These are phyloP conservation scores for Ilyonectria mors-panacis DNA, from an alignment of 2,329 filamentous ascomycete species.

Conservation along the genomic window DNA sequence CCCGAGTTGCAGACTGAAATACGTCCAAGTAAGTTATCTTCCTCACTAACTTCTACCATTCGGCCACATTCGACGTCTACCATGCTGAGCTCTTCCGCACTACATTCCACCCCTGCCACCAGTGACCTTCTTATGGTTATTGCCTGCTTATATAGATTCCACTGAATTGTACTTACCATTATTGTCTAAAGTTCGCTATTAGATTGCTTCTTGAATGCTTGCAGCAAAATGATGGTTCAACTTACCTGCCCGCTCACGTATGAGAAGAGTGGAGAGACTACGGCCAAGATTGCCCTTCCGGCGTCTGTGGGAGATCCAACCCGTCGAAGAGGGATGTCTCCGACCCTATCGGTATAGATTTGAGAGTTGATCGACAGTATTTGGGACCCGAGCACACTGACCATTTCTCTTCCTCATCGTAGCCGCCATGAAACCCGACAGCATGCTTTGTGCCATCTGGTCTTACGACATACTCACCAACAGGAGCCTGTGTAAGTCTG, in stretches of 20 bases:
- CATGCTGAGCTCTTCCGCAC: background rate
- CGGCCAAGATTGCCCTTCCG: slow-evolving; percentile 19
- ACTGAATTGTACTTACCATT: slow-evolving; percentile 11
- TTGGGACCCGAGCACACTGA: background rate
- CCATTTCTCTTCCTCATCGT: slow-evolving; percentile 35
- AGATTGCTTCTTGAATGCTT: background rate
- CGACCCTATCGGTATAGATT: slow-evolving; percentile 10
- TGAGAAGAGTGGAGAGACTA: slow-evolving; percentile 31
- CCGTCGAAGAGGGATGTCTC: slow-evolving; percentile 27
- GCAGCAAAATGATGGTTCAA: background rate
- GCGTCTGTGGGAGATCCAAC: slow-evolving; percentile 31
- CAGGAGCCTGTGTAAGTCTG: slow-evolving; percentile 29
- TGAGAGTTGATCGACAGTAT: background rate
- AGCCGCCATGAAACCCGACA: slow-evolving; percentile 31
- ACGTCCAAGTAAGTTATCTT: background rate
- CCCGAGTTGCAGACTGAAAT: background rate
- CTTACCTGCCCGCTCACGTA: slow-evolving; percentile 33
- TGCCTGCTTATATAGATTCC: background rate
- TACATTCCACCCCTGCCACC: slow-evolving; percentile 30
- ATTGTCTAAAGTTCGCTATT: slow-evolving; percentile 15
- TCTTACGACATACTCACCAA: slow-evolving; percentile 27
- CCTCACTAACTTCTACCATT: background rate
- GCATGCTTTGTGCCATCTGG: slow-evolving; percentile 28
- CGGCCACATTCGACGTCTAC: background rate
- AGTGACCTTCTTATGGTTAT: slow-evolving; percentile 19